Evolutionary conservation across 352 stramenopile species (phyloP), one percentile per base, ranked within the genome.

Genomic region (Globisporangium splendens): DNA sequence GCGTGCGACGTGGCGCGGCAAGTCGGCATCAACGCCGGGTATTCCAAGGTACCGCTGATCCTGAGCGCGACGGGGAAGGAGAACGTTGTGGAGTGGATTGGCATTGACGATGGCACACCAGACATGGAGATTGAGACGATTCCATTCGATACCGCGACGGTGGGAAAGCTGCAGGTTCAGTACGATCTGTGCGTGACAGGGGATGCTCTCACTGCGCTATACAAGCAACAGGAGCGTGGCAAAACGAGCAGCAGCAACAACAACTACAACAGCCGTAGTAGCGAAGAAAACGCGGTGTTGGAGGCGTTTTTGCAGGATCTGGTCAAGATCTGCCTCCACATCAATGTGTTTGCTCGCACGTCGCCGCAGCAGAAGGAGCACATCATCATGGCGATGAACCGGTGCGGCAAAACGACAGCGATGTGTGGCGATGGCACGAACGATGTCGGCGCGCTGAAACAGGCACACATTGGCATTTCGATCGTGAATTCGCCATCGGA

Each of bases 391-490:
- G 84, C 88, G 4, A 83, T 98, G 20, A 98, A 98, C 66, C 71
- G 73, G 1, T 72, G 63, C n/a, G 93, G 91, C 12, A 69, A 75
- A 69, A 92, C 62, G 17, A 98, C 90, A 2, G 72, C 96, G 1
- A 98, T 98, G 93, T 98, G 95, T 59, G 96, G 96, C 18, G 96
- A 99, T 61, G 96, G 96, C 46, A 97, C 88, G 8, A 99, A 99
- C 70, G 96, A 98, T 68, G 88, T 98, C 12, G 90, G 90, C 35
- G 89, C 89, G 11, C 62, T 97, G 3, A 96, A 96, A 57, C 79
- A 90, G 43, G 91, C 96, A 11, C 86, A 98, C 62, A 88, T 98
- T 33, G 96, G 93, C 10, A 89, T 99, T 42, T 97, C 91, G 8
- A 97, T 99, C 31, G 87, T 98, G 22, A 98, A 79, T 33, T 48